Conservation (phyloP, 352 stramenopile genomes). For the Phytophthora lateralis region DNA sequence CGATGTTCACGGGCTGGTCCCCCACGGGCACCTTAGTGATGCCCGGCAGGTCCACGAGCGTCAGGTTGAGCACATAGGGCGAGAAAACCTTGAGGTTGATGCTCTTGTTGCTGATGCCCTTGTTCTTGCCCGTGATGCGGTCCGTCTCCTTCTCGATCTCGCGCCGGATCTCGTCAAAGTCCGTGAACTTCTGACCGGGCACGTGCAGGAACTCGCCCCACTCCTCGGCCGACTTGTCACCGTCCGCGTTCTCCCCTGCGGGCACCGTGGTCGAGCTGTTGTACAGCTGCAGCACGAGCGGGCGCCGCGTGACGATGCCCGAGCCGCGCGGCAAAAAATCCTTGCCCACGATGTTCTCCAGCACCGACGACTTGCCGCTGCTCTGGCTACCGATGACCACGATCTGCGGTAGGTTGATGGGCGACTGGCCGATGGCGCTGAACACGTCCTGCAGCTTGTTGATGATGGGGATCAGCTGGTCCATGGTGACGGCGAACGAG, state of each 20-base stretch:
- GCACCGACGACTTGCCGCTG: conserved; percentile 95
- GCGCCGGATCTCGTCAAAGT: conserved; percentile 96
- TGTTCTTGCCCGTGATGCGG: conserved; percentile 95
- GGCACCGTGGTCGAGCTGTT: conserved; percentile 68
- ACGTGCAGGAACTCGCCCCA: conserved; percentile 99
- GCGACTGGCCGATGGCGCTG: conserved; percentile 93
- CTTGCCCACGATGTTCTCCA: conserved; percentile 95
- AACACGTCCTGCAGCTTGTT: conserved; percentile 99
- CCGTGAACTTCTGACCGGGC: conserved; percentile 94
- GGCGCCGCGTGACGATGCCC: conserved; percentile 98
- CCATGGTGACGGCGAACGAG: conserved; percentile 74
- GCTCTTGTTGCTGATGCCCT: conserved; percentile 97
- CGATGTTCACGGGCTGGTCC: conserved; percentile 99
- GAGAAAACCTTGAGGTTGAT: conserved; percentile 99
- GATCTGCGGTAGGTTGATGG: conserved; percentile 98
- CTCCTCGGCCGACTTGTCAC: conserved; percentile 71
- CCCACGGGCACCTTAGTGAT: conserved; percentile 98
- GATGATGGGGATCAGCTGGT: conserved; percentile 99
- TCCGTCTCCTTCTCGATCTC: conserved; percentile 99
- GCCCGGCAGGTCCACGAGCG: conserved; percentile 98
- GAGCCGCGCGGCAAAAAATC: conserved; percentile 97
- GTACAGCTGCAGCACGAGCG: conserved; percentile 98
- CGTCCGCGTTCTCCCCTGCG: conserved; percentile 27
- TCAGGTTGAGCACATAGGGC: conserved; percentile 98
- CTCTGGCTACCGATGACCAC: conserved; percentile 98